Evolutionary conservation across 2,329 filamentous ascomycete genomes (phyloP), one percentile per base, ranked within the genome.

Genomic region (Juglanconis juglandina): DNA sequence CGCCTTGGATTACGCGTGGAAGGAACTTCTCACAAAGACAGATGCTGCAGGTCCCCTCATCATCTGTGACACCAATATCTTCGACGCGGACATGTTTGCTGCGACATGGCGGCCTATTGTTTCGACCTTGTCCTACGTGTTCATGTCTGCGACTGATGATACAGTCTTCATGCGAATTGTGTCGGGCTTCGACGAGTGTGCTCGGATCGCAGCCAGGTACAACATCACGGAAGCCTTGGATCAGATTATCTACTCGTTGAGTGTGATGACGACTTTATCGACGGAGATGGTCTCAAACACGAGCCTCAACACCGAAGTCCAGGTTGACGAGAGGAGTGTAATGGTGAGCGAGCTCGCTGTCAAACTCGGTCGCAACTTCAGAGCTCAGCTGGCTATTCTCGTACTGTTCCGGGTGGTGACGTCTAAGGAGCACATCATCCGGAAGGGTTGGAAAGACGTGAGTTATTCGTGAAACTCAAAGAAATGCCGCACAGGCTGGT

Each of bases 301-400:
- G 2, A 79, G 87, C 9, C 81, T 99, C 34, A 99, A 99, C 70
- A 98, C 96, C 0, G 95, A 98, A 73, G 91, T 99, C 2, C 93
- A 98, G 73, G 92, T 89, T 11, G 91, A 90, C 1, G 90, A 95
- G 66, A 93, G 90, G 73, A 95, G 89, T 69, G 92, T 99, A 59
- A 99, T 99, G 95, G 96, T 99, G 66, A 98, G 94, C 72, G 94
- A 98, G 78, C 87, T 97, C 64, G 94, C 96, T 50, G 95, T 99
- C 62, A 93, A 96, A 71, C 92, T 99, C 70, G 95, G 95, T 46
- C 84, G 94, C 66, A 92, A 99, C 72, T 94, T 96, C 75, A 89
- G 93, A 70, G 94, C 94, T 42, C 94, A 99, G 72, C 80, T 99
- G 58, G 94, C 95, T 6, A 96, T 92, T 7, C 86, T 98, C 56